These are phyloP conservation scores for Vitis hybrid DNA, from an alignment of 177 flowering plant genomes.

Conservation along the genomic window DNA sequence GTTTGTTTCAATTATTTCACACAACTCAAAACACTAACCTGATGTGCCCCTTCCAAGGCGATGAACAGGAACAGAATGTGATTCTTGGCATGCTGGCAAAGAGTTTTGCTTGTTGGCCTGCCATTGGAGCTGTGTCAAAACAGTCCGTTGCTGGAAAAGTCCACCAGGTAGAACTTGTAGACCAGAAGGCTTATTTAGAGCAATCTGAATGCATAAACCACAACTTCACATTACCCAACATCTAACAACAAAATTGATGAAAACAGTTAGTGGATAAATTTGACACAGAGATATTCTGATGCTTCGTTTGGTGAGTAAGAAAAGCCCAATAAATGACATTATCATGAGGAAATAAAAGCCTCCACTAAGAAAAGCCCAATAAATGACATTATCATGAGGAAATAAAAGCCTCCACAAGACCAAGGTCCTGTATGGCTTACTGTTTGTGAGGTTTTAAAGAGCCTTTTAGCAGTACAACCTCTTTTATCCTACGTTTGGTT, in stretches of 20 bases:
- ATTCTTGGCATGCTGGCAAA: constrained; percentile 26
- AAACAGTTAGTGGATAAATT: background rate
- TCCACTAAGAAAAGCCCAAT: no score
- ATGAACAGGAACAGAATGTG: constrained; percentile 85
- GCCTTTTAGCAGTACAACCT: no score
- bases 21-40: constrained; percentile 39
- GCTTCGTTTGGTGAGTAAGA: no score
- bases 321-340: no score
- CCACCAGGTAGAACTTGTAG: constrained; percentile 98
- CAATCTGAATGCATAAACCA: constrained; percentile 52
- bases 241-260: background rate
- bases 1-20: background rate
- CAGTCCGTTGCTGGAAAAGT: constrained; percentile 88
- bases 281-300: no score
- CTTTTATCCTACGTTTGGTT: no score
- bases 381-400: no score
- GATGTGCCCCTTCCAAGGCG: constrained; percentile 98
- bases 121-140: constrained; percentile 81
- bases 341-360: no score
- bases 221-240: background rate
- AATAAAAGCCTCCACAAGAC: no score
- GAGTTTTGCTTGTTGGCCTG: constrained; percentile 29
- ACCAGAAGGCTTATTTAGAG: constrained; percentile 88
- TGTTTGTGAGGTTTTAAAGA: no score
- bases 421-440: no score